Base-by-base conservation (phyloP, 208 protist species). In the Acanthamoeba castellanii region DNA sequence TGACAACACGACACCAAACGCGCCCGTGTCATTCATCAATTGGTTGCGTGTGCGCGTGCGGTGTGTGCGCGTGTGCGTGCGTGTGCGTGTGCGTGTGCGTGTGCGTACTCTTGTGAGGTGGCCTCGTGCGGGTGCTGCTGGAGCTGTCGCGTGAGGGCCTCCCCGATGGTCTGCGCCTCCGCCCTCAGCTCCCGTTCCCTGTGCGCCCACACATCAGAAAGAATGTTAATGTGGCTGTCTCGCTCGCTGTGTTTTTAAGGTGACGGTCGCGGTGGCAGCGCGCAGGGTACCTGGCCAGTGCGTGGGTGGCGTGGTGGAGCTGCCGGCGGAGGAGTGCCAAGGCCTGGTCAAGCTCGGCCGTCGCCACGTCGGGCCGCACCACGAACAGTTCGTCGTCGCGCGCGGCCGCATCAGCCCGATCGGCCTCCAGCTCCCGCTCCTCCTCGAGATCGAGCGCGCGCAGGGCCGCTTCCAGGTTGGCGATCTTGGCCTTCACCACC, bases 261-360 rank as follows among this genome's bases (percentile, higher is more conserved):
- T 4, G 11, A 52, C 47, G 47, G 47, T 52, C 18, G 59, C 20
- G 59, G 3, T 4, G 20, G 20, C 59, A 22, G 20, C 9, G 18
- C 3, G 20, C 5, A 27, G 59, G 59, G 27, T 76, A 37, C 68
- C 68, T 81, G 37, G 72, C 72, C 2, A 81, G 72, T 8, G 18
- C 72, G 8, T 14, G 20, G 25, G 30, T 81, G 30, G 72, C 42
- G 13, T 81, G 72, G 30, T 42, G 30, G 32, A 81, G 30, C 22
- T 81, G 72, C 20, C 72, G 72, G 3, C 72, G 30, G 14, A 81
- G 42, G 14, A 81, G 42, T 4, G 72, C 14, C 8, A 81, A 4
- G 37, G 72, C 72, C 42, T 81, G 72, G 42, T 81, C 72, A 20
- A 81, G 72, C 72, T 81, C 72, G 30, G 72, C 34, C 34, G 72